Evolutionary conservation across 257 asterid species (phyloP), one percentile per base, ranked within the genome.

Genomic region (Cinchona pubescens): DNA sequence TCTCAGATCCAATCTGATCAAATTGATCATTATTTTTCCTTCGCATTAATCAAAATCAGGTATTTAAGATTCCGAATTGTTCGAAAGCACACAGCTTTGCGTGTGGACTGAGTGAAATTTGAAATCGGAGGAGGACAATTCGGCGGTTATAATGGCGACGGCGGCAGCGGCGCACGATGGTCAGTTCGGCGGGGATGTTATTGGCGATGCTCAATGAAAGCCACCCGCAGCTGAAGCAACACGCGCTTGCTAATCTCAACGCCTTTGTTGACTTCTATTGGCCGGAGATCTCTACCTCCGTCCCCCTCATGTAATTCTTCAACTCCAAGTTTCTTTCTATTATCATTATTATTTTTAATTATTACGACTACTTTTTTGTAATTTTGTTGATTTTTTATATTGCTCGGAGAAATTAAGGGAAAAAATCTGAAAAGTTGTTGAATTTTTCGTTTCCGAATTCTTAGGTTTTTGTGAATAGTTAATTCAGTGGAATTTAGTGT

Each of bases 201-300:
- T 77, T 94, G 84, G 98, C 98, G 84, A 94, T 94, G 98, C 83
- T 94, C 67, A 94, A 89, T 74, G 98, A 94, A 81, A 71, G 63
- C 71, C 94, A 89, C 75, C 95, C 98, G 51, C 85, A 85, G 19
- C 91, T 94, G 25, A 90, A 90, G 83, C 86, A 90, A 10, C 97
- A 94, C 81, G 98, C 97, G 12, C 96, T 94, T 32, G 74, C 93
- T 4, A 88, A 94, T 85, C 94, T 94, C 74, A 94, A 94, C 69
- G 75, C 93, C 8, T 85, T 85, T 29, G 98, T 92, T 10, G 96
- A 89, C 83, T 86, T 79, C 85, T 90, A 88, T 82, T 94, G 97
- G 97, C 97, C 92, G 21, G 97, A 94, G 92, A 94, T 94, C 84
- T 89, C 98, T 58, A 90, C 96, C 29, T 89, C 92, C 29, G 97